Conservation (phyloP, 2,329 filamentous ascomycete species). For the Claviceps lovelessii region DNA sequence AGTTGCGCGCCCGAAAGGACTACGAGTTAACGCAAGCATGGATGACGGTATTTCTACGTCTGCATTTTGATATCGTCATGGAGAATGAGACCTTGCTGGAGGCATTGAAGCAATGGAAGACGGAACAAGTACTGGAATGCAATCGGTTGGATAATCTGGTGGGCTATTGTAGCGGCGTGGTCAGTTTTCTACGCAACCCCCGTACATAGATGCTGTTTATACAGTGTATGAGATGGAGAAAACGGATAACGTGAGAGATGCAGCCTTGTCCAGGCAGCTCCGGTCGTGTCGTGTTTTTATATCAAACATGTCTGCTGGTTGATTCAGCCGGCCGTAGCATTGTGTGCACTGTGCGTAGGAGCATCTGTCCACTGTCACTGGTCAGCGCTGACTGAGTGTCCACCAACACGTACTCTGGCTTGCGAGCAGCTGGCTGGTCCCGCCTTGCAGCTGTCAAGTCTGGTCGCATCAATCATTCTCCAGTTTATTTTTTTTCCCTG, state of each 20-base stretch:
- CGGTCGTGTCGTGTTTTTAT: no score
- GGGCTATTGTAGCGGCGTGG: slow-evolving; percentile 76
- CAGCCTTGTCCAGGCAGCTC: no score
- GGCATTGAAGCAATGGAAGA: slow-evolving; percentile 55
- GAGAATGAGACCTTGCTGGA: slow-evolving; percentile 38
- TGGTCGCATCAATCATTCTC: not conserved
- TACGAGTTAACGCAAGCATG: slow-evolving; percentile 93
- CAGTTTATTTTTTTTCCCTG: not conserved
- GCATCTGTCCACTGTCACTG: no score
- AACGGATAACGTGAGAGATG: not conserved
- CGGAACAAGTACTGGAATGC: slow-evolving; percentile 56
- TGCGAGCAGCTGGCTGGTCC: not conserved
- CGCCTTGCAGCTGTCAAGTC: not conserved
- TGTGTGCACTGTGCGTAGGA: not conserved
- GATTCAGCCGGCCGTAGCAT: no score
- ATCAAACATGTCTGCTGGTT: no score
- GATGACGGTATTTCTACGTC: slow-evolving; percentile 85
- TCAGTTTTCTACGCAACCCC: slow-evolving; percentile 61
- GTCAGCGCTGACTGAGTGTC: no score
- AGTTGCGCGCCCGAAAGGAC: slow-evolving; percentile 56
- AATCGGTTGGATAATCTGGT: slow-evolving; percentile 60
- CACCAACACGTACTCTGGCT: no score
- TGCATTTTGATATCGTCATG: slow-evolving; percentile 52
- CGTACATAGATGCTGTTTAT: slow-evolving; percentile 12
- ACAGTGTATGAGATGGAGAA: not conserved